phyloP scores from a whole-genome alignment of 2,329 filamentous ascomycete genomes.

The Curvularia hawaiiensis region DNA sequence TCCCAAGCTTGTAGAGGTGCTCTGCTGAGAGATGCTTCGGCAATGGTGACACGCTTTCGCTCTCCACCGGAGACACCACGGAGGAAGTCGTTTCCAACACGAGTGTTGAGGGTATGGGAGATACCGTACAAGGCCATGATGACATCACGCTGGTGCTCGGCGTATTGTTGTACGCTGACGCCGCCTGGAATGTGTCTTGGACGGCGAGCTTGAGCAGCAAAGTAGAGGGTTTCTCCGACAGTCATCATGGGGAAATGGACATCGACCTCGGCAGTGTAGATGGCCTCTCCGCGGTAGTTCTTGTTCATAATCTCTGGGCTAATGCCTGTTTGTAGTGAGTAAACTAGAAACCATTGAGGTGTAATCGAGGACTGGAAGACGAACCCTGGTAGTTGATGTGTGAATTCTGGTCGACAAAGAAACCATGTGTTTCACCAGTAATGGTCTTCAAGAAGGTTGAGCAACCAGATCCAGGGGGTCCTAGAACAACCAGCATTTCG shows the following conservation, averaged over 20 bases:
- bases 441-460: conserved; percentile 86
- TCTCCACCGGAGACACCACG: conserved; percentile 78
- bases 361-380: neutral
- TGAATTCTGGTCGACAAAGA: conserved; percentile 71
- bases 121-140: conserved; percentile 70
- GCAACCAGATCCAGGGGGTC: conserved; percentile 72
- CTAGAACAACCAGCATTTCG: conserved; percentile 77
- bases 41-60: conserved; percentile 81
- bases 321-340: conserved; percentile 55
- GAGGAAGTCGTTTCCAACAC: conserved; percentile 75
- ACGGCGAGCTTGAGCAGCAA: conserved; percentile 73
- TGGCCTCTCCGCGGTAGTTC: conserved; percentile 80
- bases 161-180: conserved; percentile 59
- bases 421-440: conserved; percentile 80
- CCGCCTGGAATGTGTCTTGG: conserved; percentile 66
- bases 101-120: conserved; percentile 72
- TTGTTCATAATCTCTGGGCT: conserved; percentile 76
- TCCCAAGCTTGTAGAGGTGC: conserved; percentile 75
- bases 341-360: neutral
- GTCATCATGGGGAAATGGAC: conserved; percentile 79
- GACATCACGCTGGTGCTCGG: conserved; percentile 66
- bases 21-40: conserved; percentile 72
- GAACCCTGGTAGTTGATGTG: conserved; percentile 78
- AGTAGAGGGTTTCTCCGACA: conserved; percentile 79
- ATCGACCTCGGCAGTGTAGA: conserved; percentile 85